phyloP scores from a whole-genome alignment of 345 rosid genomes.

The Corymbia maculata region DNA sequence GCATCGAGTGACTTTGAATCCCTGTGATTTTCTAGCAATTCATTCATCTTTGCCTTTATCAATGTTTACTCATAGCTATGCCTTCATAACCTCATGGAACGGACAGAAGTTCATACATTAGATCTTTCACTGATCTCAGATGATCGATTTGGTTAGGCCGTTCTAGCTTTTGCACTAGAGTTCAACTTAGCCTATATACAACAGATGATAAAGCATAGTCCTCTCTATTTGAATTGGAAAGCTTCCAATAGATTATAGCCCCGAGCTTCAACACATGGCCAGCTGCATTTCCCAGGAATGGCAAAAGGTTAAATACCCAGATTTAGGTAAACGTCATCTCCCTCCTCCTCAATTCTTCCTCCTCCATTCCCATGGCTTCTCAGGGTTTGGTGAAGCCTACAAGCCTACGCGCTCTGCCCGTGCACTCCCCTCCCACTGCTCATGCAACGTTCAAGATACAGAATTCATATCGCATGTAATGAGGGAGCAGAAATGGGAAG shows the following conservation, averaged over 20 bases:
- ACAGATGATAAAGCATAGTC: background rate
- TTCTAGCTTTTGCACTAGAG: background rate
- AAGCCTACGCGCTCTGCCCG: conserved; percentile 50
- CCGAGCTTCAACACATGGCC: background rate
- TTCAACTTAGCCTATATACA: background rate
- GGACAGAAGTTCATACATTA: background rate
- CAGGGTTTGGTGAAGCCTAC: conserved; percentile 76
- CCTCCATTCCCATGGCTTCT: conserved; percentile 82
- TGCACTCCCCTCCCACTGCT: conserved; percentile 84
- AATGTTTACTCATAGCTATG: background rate
- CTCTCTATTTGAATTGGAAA: background rate
- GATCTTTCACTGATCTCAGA: background rate
- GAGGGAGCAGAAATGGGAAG: background rate
- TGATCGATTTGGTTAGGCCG: background rate
- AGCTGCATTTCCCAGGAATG: background rate
- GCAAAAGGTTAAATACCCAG: background rate
- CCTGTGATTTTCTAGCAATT: background rate
- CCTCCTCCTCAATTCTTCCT: conserved; percentile 31
- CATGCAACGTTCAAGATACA: background rate
- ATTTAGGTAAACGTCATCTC: background rate
- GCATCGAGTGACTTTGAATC: background rate
- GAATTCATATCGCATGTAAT: background rate
- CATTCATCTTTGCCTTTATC: background rate
- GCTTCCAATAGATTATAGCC: background rate
- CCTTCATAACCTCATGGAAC: background rate